Percentiles rank a stretch among this genome's conserved stretches.
These are phyloP conservation scores for Epipyxis sp. DNA, from an alignment of 108 stramenopile species.

Conservation along the genomic window DNA sequence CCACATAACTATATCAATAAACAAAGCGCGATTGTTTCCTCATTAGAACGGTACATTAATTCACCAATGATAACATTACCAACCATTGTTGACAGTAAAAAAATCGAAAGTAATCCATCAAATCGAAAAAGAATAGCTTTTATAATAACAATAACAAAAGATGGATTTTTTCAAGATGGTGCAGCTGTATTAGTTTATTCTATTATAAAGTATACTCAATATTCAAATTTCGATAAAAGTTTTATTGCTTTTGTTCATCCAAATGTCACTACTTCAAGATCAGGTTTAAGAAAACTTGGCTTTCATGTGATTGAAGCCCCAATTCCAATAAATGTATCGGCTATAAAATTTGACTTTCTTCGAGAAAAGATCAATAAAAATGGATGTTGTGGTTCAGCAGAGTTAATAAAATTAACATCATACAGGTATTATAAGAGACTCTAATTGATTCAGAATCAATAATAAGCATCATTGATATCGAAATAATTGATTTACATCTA, in stretches of 20 bases:
- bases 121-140: slow-evolving; percentile 5
- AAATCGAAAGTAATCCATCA: too few species aligned
- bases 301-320: slow-evolving; percentile 27
- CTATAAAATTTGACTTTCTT: slow-evolving; percentile 4
- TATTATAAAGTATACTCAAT: slow-evolving; percentile 12
- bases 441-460: too few species aligned
- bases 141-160: slow-evolving; percentile 32
- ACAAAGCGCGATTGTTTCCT: too few species aligned
- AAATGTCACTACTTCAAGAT: slow-evolving; percentile 4
- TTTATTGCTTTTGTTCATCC: slow-evolving; percentile 34
- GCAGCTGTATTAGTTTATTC: slow-evolving; percentile 30
- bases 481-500: too few species aligned
- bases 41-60: too few species aligned
- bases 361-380: slow-evolving; percentile 47
- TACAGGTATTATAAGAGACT: too few species aligned
- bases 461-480: too few species aligned
- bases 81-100: too few species aligned
- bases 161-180: slow-evolving; percentile 32
- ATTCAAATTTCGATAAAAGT: background rate
- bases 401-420: slow-evolving; percentile 86
- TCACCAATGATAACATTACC: too few species aligned
- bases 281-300: background rate
- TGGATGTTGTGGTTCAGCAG: slow-evolving; percentile 91
- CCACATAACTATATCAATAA: too few species aligned
- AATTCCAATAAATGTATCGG: slow-evolving; percentile 1